These are phyloP conservation scores for Blepharisma undulans DNA, from an alignment of 169 alveolate species.

Conservation along the genomic window DNA sequence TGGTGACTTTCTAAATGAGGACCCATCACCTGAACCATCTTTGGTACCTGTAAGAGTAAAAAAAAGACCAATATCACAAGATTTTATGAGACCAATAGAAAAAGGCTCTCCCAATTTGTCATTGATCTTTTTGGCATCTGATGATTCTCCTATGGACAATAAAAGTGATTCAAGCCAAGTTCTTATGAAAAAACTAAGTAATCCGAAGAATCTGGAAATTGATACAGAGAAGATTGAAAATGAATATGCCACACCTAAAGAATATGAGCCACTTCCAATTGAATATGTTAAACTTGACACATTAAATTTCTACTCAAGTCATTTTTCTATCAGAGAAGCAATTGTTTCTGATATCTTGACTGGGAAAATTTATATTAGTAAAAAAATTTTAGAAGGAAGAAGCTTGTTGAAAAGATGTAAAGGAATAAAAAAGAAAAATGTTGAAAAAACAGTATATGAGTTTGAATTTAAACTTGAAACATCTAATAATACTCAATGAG, in stretches of 20 bases:
- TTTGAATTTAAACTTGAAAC: not conserved
- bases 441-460: not conserved
- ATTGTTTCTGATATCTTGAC: not conserved
- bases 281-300: not conserved
- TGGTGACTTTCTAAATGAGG: not conserved
- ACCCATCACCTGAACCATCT: not conserved
- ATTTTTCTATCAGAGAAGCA: not conserved
- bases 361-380: not conserved
- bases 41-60: not conserved
- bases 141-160: not conserved
- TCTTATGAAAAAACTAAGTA: not conserved
- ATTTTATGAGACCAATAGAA: not conserved
- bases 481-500: not conserved
- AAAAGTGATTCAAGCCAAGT: not conserved
- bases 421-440: not conserved
- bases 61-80: not conserved
- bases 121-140: not conserved
- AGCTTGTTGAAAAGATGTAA: not conserved
- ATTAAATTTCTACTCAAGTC: not conserved
- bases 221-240: slow-evolving; percentile 10
- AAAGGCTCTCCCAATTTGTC: not conserved
- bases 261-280: not conserved
- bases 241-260: not conserved
- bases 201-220: not conserved
- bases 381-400: not conserved